These are phyloP conservation scores for Graphium sp. DNA, from an alignment of 2,329 filamentous ascomycete species.

Conservation along the genomic window DNA sequence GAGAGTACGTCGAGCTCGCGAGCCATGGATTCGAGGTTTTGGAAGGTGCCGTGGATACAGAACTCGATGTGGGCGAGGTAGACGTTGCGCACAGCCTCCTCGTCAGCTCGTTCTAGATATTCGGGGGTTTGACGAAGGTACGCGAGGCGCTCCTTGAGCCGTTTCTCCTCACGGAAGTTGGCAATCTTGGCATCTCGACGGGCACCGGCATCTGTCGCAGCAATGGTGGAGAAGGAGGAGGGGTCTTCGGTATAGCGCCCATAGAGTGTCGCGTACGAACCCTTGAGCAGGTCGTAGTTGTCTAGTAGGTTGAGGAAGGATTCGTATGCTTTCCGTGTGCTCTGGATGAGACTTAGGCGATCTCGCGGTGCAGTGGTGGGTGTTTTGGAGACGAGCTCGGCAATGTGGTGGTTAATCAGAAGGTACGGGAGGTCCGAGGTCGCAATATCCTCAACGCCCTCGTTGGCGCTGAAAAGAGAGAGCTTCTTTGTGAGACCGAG, in stretches of 20 bases:
- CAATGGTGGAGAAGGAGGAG: slow-evolving; percentile 54
- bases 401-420: slow-evolving; percentile 59
- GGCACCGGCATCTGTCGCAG: slow-evolving; percentile 39
- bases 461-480: slow-evolving; percentile 81
- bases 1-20: slow-evolving; percentile 73
- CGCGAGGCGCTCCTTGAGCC: slow-evolving; percentile 68
- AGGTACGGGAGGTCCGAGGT: slow-evolving; percentile 80
- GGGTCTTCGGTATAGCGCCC: slow-evolving; percentile 59
- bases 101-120: slow-evolving; percentile 38
- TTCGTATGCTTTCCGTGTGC: slow-evolving; percentile 58
- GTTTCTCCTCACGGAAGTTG: slow-evolving; percentile 72
- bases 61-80: slow-evolving; percentile 62
- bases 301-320: slow-evolving; percentile 62
- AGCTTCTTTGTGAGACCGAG: slow-evolving; percentile 50
- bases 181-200: slow-evolving; percentile 73
- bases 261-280: slow-evolving; percentile 49
- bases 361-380: slow-evolving; percentile 33
- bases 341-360: slow-evolving; percentile 44
- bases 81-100: slow-evolving; percentile 65
- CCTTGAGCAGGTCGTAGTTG: slow-evolving; percentile 55
- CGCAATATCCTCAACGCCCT: slow-evolving; percentile 70
- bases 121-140: slow-evolving; percentile 22
- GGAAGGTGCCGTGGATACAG: slow-evolving; percentile 64
- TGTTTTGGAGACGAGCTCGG: slow-evolving; percentile 59
- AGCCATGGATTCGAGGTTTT: slow-evolving; percentile 71